phyloP scores from a whole-genome alignment of 768 basidiomycete species.

The Leucogyrophana mollusca region DNA sequence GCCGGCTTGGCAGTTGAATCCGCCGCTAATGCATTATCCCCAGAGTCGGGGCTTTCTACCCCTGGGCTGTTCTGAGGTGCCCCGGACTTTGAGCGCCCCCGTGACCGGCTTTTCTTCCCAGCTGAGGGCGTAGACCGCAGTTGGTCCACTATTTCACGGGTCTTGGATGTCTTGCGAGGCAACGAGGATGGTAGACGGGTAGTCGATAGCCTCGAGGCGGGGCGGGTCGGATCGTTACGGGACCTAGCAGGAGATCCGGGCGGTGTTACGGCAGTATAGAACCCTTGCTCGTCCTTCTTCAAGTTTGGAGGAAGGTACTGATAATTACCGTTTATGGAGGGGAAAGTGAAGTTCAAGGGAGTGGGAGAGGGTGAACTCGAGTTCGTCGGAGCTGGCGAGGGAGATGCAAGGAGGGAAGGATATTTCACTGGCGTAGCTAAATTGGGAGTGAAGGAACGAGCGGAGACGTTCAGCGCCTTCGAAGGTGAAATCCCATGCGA shows the following conservation, averaged over 20 bases:
- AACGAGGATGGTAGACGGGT: constrained; percentile 50
- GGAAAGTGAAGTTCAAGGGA: constrained; percentile 42
- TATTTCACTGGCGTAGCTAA: constrained; percentile 26
- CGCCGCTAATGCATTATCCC: too few species aligned
- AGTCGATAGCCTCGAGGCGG: constrained; percentile 29
- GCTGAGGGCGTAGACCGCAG: constrained; percentile 37
- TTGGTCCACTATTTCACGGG: constrained; percentile 58
- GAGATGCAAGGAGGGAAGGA: constrained; percentile 12
- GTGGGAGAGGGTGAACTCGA: constrained; percentile 6
- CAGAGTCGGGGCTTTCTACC: too few species aligned
- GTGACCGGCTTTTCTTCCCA: constrained; percentile 7
- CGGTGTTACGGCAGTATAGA: constrained; percentile 40
- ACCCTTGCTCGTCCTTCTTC: constrained; percentile 54
- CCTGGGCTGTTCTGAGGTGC: too few species aligned
- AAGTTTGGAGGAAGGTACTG: constrained; percentile 34
- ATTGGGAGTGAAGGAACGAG: constrained; percentile 44
- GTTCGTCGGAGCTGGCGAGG: constrained; percentile 22
- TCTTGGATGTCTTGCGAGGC: constrained; percentile 49
- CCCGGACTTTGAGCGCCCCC: constrained; percentile 12
- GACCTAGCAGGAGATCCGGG: constrained; percentile 12
- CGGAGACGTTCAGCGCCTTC: constrained; percentile 37
- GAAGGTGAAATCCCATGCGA: background rate
- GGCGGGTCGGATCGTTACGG: constrained; percentile 8
- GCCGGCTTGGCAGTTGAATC: too few species aligned
- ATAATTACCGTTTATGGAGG: constrained; percentile 39